Evolutionary conservation across 2,329 filamentous ascomycete species (phyloP).

Genomic region (Fusarium euwallaceae): DNA sequence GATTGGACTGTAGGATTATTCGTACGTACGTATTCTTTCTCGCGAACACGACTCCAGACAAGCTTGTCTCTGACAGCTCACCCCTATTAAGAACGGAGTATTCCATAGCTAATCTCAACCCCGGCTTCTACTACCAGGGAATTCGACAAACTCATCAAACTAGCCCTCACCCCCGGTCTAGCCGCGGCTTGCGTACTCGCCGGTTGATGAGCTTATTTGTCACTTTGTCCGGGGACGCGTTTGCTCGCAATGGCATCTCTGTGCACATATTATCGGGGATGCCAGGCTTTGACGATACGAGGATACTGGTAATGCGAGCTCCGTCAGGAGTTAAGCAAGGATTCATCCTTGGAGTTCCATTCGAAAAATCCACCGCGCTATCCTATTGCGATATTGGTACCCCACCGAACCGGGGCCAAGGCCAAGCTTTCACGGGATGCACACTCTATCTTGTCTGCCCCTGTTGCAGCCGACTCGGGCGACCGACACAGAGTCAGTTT

Average conservation of each 20-base stretch:
- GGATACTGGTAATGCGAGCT: neutral
- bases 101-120: conserved; percentile 4
- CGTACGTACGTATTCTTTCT: neutral
- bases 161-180: conserved; percentile 26
- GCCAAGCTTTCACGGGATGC: conserved; percentile 18
- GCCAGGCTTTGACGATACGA: conserved; percentile 6
- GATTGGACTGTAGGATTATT: neutral
- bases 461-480: neutral
- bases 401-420: conserved; percentile 3
- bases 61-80: neutral
- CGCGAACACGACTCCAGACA: neutral
- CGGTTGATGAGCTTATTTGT: conserved; percentile 39
- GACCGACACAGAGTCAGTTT: conserved; percentile 16
- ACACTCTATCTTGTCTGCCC: conserved; percentile 14
- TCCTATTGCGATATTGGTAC: conserved; percentile 8
- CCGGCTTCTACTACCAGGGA: conserved; percentile 8
- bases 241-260: neutral
- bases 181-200: conserved; percentile 21
- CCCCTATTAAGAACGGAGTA: conserved; percentile 20
- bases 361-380: conserved; percentile 27
- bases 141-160: conserved; percentile 36
- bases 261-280: neutral
- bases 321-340: neutral
- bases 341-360: conserved; percentile 16
- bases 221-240: conserved; percentile 27